Percentiles rank a stretch among this genome's conserved stretches.
Conservation (phyloP, 495 filamentous ascomycete species). For the Tuber microsphaerosporum region DNA sequence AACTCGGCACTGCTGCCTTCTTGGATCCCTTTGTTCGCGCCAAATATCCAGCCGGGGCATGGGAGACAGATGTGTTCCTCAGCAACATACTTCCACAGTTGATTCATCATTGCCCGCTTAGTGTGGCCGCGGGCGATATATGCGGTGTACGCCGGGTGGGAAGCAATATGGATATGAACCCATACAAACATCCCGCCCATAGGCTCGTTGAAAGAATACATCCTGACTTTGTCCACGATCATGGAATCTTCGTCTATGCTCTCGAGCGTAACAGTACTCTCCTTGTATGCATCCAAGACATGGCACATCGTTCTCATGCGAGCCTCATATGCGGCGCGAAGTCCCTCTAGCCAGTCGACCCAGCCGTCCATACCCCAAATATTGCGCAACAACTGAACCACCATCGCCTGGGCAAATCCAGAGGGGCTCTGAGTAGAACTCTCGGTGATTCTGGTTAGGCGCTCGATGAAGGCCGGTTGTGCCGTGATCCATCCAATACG, state of each 20-base stretch:
- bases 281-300: constrained; percentile 59
- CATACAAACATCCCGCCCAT: constrained; percentile 93
- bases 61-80: constrained; percentile 59
- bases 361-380: constrained; percentile 81
- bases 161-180: constrained; percentile 60
- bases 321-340: constrained; percentile 72
- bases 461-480: constrained; percentile 68
- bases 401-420: constrained; percentile 77
- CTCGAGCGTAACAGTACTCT: constrained; percentile 42
- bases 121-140: constrained; percentile 40
- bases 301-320: constrained; percentile 71
- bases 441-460: constrained; percentile 61
- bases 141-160: constrained; percentile 60
- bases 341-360: constrained; percentile 78
- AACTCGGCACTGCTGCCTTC: constrained; percentile 55
- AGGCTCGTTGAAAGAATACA: constrained; percentile 70
- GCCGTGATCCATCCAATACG: constrained; percentile 79
- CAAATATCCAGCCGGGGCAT: constrained; percentile 64
- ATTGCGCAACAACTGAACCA: constrained; percentile 60
- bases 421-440: constrained; percentile 71
- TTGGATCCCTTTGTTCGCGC: constrained; percentile 53
- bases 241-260: constrained; percentile 54
- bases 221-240: constrained; percentile 59
- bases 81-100: constrained; percentile 65
- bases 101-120: constrained; percentile 47